These are phyloP conservation scores for Leucocoprinus gongylophorus DNA, from an alignment of 1,284 basidiomycete species.

Conservation along the genomic window DNA sequence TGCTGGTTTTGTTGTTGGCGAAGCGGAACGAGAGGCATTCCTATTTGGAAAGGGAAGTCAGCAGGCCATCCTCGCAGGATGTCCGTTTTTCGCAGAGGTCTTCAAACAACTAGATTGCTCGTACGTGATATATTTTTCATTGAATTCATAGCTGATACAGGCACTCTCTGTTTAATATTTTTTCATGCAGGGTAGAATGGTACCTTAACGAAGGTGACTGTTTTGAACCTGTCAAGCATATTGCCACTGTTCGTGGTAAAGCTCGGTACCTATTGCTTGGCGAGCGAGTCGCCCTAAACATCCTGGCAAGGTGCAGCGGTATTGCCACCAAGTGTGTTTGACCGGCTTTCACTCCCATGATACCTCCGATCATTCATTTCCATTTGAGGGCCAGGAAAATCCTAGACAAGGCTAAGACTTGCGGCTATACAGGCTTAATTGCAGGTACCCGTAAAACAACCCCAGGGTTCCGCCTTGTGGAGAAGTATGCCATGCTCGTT, in stretches of 20 bases:
- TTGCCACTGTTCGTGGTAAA: conserved; percentile 89
- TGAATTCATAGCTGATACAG: background rate
- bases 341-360: background rate
- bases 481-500: conserved; percentile 99
- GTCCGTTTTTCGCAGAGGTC: conserved; percentile 93
- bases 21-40: conserved; percentile 79
- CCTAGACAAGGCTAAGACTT: conserved; percentile 71
- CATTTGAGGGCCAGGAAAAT: conserved; percentile 66
- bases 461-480: conserved; percentile 95
- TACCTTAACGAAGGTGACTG: conserved; percentile 79
- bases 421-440: conserved; percentile 84
- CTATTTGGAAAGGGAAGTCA: conserved; percentile 81
- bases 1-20: conserved; percentile 95
- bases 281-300: conserved; percentile 91
- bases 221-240: conserved; percentile 77
- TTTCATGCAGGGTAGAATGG: conserved; percentile 80
- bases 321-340: conserved; percentile 82
- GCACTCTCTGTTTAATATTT: background rate
- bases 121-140: conserved; percentile 41
- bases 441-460: conserved; percentile 98
- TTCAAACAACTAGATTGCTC: conserved; percentile 87
- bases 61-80: conserved; percentile 83
- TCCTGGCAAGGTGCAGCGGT: conserved; percentile 92
- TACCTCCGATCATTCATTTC: background rate
- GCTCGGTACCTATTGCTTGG: conserved; percentile 88